Evolutionary conservation across 495 filamentous ascomycete species (phyloP).

Genomic region (Hyaloscypha hepaticicola): DNA sequence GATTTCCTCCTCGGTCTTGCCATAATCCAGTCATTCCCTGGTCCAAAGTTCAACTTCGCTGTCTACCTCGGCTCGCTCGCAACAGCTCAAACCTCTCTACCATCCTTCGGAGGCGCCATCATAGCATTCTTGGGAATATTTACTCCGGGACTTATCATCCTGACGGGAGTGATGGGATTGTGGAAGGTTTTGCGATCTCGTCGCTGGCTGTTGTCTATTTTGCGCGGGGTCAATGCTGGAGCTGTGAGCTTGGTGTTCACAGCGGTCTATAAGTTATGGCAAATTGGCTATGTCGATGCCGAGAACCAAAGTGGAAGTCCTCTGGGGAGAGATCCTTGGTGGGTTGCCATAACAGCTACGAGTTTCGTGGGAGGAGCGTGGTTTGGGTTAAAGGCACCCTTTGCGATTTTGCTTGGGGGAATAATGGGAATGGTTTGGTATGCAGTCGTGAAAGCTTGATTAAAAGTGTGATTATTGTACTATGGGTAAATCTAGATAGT

Average conservation of each 20-base stretch:
- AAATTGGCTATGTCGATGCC: conserved; percentile 66
- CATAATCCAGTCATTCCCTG: conserved; percentile 78
- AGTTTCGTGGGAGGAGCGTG: conserved; percentile 61
- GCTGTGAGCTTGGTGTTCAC: conserved; percentile 80
- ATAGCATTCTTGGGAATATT: conserved; percentile 71
- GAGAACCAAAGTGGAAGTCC: conserved; percentile 52
- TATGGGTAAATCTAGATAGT: too few species aligned
- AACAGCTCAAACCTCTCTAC: conserved; percentile 41
- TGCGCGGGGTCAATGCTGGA: conserved; percentile 71
- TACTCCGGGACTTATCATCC: conserved; percentile 62
- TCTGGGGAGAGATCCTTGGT: conserved; percentile 67
- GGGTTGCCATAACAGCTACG: conserved; percentile 64
- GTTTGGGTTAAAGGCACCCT: conserved; percentile 58
- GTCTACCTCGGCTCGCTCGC: conserved; percentile 70
- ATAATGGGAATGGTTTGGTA: conserved; percentile 51
- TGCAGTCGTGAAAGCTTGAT: conserved; percentile 6
- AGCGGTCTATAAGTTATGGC: conserved; percentile 77
- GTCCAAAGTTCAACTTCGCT: conserved; percentile 86
- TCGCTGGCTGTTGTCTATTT: conserved; percentile 51
- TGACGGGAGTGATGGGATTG: conserved; percentile 66
- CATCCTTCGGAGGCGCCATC: conserved; percentile 55
- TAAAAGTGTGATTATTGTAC: too few species aligned
- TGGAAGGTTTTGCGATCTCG: conserved; percentile 61
- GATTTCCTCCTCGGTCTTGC: conserved; percentile 83
- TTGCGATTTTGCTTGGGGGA: conserved; percentile 64